phyloP scores from a whole-genome alignment of 495 filamentous ascomycete species.

The Tuber calosporum region DNA sequence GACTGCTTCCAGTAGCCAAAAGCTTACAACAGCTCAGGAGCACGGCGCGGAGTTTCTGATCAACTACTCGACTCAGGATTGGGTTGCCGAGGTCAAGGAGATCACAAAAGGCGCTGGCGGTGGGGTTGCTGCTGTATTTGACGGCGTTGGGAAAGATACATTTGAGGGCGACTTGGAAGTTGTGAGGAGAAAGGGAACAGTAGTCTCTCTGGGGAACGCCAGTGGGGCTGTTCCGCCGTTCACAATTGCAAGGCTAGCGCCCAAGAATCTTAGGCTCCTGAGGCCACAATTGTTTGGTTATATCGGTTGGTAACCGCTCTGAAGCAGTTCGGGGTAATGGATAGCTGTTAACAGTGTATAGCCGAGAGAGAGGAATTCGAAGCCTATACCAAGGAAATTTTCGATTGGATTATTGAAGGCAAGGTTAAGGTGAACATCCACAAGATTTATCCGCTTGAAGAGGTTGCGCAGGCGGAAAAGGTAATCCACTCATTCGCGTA shows the following conservation, averaged over 20 bases:
- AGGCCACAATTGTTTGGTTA: conserved; percentile 70
- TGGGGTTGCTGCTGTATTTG: conserved; percentile 76
- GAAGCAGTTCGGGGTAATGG: neutral
- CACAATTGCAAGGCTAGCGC: conserved; percentile 55
- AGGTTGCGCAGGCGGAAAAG: conserved; percentile 65
- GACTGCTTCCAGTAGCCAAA: conserved; percentile 67
- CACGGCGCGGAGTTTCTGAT: conserved; percentile 67
- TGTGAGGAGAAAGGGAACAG: conserved; percentile 70
- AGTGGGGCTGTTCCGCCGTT: conserved; percentile 74
- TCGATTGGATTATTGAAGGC: conserved; percentile 59
- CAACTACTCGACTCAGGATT: conserved; percentile 64
- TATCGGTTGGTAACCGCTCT: conserved; percentile 44
- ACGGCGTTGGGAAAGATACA: conserved; percentile 79
- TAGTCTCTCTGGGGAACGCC: conserved; percentile 84
- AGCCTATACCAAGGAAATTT: conserved; percentile 64
- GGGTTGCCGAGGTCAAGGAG: conserved; percentile 59
- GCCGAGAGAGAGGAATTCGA: conserved; percentile 68
- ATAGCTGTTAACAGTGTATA: neutral
- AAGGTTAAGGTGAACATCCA: conserved; percentile 70
- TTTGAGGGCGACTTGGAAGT: conserved; percentile 77
- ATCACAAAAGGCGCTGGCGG: conserved; percentile 53
- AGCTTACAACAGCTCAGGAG: conserved; percentile 60
- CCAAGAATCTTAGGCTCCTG: conserved; percentile 75
- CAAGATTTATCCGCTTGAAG: conserved; percentile 70
- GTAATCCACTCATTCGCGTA: conserved; percentile 41